A percentile compares a stretch with the other conserved stretches of the same genome.
phyloP scores from a whole-genome alignment of 2,329 filamentous ascomycete genomes.

The Onygena corvina region DNA sequence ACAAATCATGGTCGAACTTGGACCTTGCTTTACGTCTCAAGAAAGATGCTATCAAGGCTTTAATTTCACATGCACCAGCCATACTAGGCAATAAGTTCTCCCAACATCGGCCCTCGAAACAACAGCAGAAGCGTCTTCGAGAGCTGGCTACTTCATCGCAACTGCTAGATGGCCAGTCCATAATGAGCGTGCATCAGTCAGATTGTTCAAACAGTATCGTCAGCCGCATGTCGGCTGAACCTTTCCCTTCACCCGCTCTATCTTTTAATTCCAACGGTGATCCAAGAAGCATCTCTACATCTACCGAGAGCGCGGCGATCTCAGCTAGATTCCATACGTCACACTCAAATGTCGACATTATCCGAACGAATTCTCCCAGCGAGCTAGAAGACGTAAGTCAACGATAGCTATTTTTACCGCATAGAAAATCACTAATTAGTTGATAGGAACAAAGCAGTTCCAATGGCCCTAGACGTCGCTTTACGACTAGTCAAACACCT shows the following conservation, averaged over 20 bases:
- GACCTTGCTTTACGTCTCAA: slow-evolving; percentile 87
- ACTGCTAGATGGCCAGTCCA: slow-evolving; percentile 34
- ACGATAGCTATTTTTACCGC: too few relatives aligned
- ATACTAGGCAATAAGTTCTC: slow-evolving; percentile 97
- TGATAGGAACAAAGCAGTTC: neutral
- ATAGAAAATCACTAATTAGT: neutral
- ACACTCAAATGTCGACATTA: neutral
- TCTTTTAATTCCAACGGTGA: slow-evolving; percentile 29
- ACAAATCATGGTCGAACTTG: slow-evolving; percentile 98
- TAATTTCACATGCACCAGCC: slow-evolving; percentile 89
- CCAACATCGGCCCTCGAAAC: slow-evolving; percentile 68
- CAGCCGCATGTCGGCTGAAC: slow-evolving; percentile 31
- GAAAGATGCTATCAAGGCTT: slow-evolving; percentile 82
- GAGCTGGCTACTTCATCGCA: slow-evolving; percentile 72
- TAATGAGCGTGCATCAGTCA: slow-evolving; percentile 12
- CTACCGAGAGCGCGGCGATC: neutral
- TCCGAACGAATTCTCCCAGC: neutral
- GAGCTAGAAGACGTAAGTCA: slow-evolving; percentile 1
- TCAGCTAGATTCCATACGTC: neutral
- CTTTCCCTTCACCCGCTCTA: slow-evolving; percentile 26
- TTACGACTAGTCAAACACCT: neutral
- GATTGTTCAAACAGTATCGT: slow-evolving; percentile 26
- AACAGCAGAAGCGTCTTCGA: slow-evolving; percentile 65
- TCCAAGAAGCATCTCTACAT: slow-evolving; percentile 21
- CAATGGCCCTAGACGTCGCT: neutral